These are phyloP conservation scores for Wickerhamiella infanticola DNA, from an alignment of 1,139 yeast genomes.

Conservation along the genomic window DNA sequence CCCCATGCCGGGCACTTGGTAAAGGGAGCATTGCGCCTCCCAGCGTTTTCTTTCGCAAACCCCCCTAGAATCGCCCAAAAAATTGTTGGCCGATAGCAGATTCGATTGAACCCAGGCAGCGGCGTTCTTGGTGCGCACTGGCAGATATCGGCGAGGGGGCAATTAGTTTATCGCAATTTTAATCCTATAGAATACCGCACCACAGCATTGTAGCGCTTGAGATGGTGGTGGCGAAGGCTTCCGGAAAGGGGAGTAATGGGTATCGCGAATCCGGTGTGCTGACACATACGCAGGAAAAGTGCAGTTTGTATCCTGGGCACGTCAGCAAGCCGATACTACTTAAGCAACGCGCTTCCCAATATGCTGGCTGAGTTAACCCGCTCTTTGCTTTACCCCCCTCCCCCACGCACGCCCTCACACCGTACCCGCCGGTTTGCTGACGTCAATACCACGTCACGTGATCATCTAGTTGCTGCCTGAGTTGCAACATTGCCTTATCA, in stretches of 20 bases:
- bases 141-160: too few relatives aligned
- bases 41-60: too few relatives aligned
- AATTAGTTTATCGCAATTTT: too few relatives aligned
- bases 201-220: not conserved
- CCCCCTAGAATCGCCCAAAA: too few relatives aligned
- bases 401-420: not conserved
- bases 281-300: not conserved
- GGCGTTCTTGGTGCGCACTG: too few relatives aligned
- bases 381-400: not conserved
- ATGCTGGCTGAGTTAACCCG: not conserved
- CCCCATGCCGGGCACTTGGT: too few relatives aligned
- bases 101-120: too few relatives aligned
- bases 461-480: not conserved
- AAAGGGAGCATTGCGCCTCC: too few relatives aligned
- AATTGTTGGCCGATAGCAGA: too few relatives aligned
- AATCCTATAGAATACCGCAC: not conserved
- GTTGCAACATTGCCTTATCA: not conserved
- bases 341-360: constrained; percentile 2
- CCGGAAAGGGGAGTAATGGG: not conserved
- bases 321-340: not conserved
- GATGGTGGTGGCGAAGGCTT: not conserved
- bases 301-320: not conserved
- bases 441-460: not conserved
- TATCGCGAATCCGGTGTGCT: not conserved
- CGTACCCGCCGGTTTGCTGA: not conserved